phyloP scores from a whole-genome alignment of 805 yeast genomes.

The Lipomyces oligophaga region DNA sequence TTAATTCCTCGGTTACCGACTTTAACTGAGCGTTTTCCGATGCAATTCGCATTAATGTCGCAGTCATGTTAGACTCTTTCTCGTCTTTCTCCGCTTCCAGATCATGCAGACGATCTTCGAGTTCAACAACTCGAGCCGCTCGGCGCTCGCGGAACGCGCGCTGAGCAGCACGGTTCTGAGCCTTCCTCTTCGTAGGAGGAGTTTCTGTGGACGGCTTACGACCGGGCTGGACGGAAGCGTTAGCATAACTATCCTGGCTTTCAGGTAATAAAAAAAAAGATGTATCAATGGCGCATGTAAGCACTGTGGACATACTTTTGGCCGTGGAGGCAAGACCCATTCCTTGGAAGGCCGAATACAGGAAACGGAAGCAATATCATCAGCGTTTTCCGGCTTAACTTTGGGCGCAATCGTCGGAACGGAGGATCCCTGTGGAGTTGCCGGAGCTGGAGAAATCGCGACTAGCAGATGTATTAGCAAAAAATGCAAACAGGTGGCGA shows the following conservation, averaged over 20 bases:
- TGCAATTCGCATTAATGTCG: constrained; percentile 30
- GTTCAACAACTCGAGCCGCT: constrained; percentile 74
- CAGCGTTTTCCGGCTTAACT: constrained; percentile 14
- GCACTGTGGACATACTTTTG: constrained; percentile 46
- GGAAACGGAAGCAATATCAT: constrained; percentile 2
- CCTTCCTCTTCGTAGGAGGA: constrained; percentile 80
- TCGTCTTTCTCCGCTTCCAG: constrained; percentile 63
- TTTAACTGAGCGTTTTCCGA: constrained; percentile 40
- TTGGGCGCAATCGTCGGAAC: constrained; percentile 25
- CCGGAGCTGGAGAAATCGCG: constrained; percentile 21
- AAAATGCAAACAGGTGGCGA: too few relatives aligned
- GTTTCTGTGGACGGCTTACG: constrained; percentile 65
- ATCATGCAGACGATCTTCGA: constrained; percentile 64
- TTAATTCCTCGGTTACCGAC: constrained; percentile 26
- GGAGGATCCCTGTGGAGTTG: constrained; percentile 3
- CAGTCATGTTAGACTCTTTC: constrained; percentile 30
- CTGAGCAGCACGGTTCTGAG: constrained; percentile 93
- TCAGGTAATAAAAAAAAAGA: not conserved
- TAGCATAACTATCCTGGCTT: not conserved
- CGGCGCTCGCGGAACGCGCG: constrained; percentile 84
- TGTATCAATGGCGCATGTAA: not conserved
- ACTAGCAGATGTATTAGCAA: constrained; percentile 7
- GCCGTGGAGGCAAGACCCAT: constrained; percentile 84
- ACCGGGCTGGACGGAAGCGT: constrained; percentile 37
- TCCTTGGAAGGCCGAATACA: constrained; percentile 56